phyloP scores from a whole-genome alignment of 352 stramenopile species.

The Pythium scleroteichum region DNA sequence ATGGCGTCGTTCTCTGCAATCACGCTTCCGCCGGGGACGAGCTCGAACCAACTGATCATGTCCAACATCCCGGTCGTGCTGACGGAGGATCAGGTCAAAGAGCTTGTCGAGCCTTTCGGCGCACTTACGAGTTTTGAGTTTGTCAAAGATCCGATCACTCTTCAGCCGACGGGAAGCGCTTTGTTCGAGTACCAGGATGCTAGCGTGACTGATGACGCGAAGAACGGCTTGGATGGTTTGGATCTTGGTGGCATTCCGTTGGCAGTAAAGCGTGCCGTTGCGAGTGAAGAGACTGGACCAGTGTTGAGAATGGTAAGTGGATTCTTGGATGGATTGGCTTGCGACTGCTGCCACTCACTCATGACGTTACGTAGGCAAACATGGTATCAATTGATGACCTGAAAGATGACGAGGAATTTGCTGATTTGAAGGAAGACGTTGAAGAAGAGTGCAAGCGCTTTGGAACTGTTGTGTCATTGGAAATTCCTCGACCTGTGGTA shows the following conservation, averaged over 20 bases:
- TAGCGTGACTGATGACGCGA: constrained; percentile 51
- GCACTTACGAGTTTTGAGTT: constrained; percentile 66
- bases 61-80: constrained; percentile 82
- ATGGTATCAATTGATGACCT: constrained; percentile 87
- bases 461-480: constrained; percentile 60
- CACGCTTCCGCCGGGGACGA: constrained; percentile 4
- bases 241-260: constrained; percentile 75
- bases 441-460: constrained; percentile 90
- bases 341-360: neutral
- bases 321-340: neutral
- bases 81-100: constrained; percentile 75
- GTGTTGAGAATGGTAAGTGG: constrained; percentile 70
- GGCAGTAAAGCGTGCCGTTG: constrained; percentile 59
- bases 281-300: constrained; percentile 42
- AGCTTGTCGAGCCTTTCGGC: constrained; percentile 85
- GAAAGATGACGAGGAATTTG: constrained; percentile 84
- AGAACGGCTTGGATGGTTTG: constrained; percentile 74
- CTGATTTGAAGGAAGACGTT: constrained; percentile 88
- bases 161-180: constrained; percentile 62
- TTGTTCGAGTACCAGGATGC: constrained; percentile 82
- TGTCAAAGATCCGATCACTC: constrained; percentile 51
- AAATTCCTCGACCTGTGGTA: constrained; percentile 85
- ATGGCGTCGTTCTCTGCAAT: constrained; percentile 3
- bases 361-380: constrained; percentile 49
- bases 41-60: constrained; percentile 67